Evolutionary conservation across 345 rosid genomes (phyloP).

Genomic region (Murraya koenigii): DNA sequence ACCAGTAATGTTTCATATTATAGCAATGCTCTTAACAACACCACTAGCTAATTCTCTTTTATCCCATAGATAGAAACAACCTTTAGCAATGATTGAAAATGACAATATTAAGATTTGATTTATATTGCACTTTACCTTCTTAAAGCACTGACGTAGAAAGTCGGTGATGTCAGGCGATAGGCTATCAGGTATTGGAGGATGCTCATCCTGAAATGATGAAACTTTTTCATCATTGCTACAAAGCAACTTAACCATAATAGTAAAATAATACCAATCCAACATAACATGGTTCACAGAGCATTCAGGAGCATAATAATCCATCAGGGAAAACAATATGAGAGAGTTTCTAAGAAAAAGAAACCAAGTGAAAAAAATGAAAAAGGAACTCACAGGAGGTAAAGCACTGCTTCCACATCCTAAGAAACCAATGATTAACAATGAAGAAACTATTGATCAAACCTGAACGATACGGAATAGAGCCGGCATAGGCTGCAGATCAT

Average conservation of each 20-base stretch:
- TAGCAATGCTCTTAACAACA: neutral
- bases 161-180: slow-evolving; percentile 95
- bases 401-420: neutral
- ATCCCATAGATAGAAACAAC: neutral
- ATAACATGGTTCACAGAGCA: neutral
- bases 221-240: neutral
- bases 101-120: neutral
- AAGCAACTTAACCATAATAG: neutral
- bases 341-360: neutral
- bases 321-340: neutral
- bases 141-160: slow-evolving; percentile 91
- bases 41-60: neutral
- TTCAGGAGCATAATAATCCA: neutral
- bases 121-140: slow-evolving; percentile 61
- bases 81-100: neutral
- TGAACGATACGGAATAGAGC: slow-evolving; percentile 98
- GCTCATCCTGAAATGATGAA: slow-evolving; percentile 63
- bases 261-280: neutral
- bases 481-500: slow-evolving; percentile 96
- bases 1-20: neutral
- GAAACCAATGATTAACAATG: neutral
- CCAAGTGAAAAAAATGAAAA: neutral
- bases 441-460: slow-evolving; percentile 43
- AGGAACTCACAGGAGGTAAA: slow-evolving; percentile 3
- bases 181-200: slow-evolving; percentile 96